phyloP scores from a whole-genome alignment of 768 basidiomycete species.

The Sporobolomyces pararoseus region DNA sequence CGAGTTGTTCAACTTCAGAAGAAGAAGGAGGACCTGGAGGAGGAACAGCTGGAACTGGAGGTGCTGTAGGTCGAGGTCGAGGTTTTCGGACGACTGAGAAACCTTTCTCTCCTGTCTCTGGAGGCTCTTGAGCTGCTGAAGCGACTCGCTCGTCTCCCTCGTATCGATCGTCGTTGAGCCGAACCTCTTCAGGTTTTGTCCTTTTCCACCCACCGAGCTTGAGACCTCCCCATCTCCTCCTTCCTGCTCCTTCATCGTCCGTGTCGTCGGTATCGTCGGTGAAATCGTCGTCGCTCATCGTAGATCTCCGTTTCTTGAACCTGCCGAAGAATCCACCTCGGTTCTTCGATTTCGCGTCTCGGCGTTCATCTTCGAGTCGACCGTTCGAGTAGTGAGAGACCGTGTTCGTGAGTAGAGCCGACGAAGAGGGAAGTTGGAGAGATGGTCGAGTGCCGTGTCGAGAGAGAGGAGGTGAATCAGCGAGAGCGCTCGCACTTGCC shows the following conservation, averaged over 20 bases:
- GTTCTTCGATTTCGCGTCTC: not conserved
- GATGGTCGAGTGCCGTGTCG: constrained; percentile 22
- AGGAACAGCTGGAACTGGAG: not conserved
- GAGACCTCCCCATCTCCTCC: constrained; percentile 1
- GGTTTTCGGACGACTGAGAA: constrained; percentile 40
- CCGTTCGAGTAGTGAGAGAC: constrained; percentile 28
- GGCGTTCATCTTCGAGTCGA: constrained; percentile 30
- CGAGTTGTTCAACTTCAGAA: not conserved
- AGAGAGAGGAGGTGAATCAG: not conserved
- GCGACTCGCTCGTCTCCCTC: not conserved
- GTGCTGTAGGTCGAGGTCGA: constrained; percentile 8
- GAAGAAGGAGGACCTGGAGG: not conserved
- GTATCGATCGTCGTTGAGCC: not conserved
- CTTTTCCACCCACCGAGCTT: not conserved
- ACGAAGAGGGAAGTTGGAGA: constrained; percentile 25
- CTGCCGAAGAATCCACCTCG: constrained; percentile 39
- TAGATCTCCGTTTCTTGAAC: constrained; percentile 29
- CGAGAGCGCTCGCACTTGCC: not conserved
- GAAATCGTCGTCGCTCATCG: constrained; percentile 30
- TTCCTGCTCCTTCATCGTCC: constrained; percentile 20
- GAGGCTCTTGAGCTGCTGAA: not conserved
- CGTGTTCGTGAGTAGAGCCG: constrained; percentile 32
- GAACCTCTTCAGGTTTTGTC: not conserved
- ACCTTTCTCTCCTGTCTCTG: constrained; percentile 27
- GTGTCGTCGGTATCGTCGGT: constrained; percentile 26